phyloP scores from a whole-genome alignment of 805 yeast genomes.

The Wickerhamomyces queroliae region DNA sequence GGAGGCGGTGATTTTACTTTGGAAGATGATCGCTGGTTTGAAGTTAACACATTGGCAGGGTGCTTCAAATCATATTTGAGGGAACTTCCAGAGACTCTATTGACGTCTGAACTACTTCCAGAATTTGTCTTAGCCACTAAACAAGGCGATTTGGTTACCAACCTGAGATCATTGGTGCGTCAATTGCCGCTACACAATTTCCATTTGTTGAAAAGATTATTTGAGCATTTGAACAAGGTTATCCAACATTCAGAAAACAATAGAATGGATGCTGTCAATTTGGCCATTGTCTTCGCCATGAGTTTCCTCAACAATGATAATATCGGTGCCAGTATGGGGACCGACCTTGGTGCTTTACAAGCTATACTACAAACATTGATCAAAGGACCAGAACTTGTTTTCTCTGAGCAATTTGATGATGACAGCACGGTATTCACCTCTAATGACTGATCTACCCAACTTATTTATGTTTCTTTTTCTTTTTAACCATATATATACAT shows the following conservation, averaged over 20 bases:
- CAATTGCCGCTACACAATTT: slow-evolving; percentile 63
- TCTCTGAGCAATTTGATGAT: slow-evolving; percentile 8
- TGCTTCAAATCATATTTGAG: slow-evolving; percentile 79
- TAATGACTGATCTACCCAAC: not conserved
- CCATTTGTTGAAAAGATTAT: slow-evolving; percentile 58
- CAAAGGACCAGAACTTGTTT: slow-evolving; percentile 29
- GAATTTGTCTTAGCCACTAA: slow-evolving; percentile 40
- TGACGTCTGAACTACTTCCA: slow-evolving; percentile 62
- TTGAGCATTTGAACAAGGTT: slow-evolving; percentile 65
- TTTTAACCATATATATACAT: no score
- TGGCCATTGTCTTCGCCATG: slow-evolving; percentile 84
- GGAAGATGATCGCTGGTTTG: slow-evolving; percentile 60
- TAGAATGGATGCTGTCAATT: slow-evolving; percentile 83
- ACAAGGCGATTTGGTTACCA: slow-evolving; percentile 26
- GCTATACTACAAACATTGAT: slow-evolving; percentile 44
- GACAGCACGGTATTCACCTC: slow-evolving; percentile 1
- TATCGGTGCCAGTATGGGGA: slow-evolving; percentile 38
- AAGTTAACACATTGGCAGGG: slow-evolving; percentile 82
- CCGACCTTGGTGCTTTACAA: slow-evolving; percentile 49
- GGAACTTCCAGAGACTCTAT: slow-evolving; percentile 80
- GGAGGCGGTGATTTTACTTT: slow-evolving; percentile 41
- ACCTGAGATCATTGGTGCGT: slow-evolving; percentile 27
- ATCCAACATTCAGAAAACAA: slow-evolving; percentile 62
- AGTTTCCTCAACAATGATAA: slow-evolving; percentile 44
- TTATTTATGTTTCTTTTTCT: no score